Base-by-base conservation (phyloP, 2,329 filamentous ascomycete species). In the Lizonia empirigonia region DNA sequence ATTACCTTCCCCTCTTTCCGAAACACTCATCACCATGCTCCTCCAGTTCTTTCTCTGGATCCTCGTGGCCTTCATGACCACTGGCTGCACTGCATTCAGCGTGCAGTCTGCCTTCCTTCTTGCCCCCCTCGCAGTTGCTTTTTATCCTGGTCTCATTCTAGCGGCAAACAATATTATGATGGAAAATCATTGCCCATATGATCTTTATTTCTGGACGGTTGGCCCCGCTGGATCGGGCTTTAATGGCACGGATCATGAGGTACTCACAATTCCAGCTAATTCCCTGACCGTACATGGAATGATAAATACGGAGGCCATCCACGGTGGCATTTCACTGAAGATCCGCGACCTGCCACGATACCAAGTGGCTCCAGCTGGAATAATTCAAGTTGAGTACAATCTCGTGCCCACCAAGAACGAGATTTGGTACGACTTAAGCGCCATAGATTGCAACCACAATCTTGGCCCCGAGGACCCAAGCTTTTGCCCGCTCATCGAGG, bases 361-460 rank as follows among this genome's bases (percentile, higher is more conserved):
- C 18, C 20, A 40, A 2, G 29, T 40, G 6, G 53, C 48, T 1
- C 60, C 63, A 2, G 56, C 55, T 3, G 62, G 63, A 2, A 65
- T 67, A 38, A 38, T 65, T 1, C 63, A 68, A 33, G 44, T 61
- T 1, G 63, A 68, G 39, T 67, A 67, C 47, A 36, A 62, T 26
- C 35, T 62, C 6, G 47, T 59, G 22, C 35, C 46, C 5, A 32
- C 16, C 9, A 47, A 13, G 8, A 38, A 51, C n/a, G 22, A 16
- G 2, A 13, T 64, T 13, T 67, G 56, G 56, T 67, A 68, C 37
- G 64, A 66, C 30, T 38, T 66, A 5, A 60, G 56, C 29, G 48
- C 50, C 41, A 56, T 67, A 18, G 53, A 64, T 49, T 68, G 65
- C 38, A 22, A 56, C 3, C 10, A 10, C 1, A 4, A 1, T 2